Percentiles rank a stretch among this genome's conserved stretches.
Conservation (phyloP, 331 rosid species). For the Phaseolus coccineus region DNA sequence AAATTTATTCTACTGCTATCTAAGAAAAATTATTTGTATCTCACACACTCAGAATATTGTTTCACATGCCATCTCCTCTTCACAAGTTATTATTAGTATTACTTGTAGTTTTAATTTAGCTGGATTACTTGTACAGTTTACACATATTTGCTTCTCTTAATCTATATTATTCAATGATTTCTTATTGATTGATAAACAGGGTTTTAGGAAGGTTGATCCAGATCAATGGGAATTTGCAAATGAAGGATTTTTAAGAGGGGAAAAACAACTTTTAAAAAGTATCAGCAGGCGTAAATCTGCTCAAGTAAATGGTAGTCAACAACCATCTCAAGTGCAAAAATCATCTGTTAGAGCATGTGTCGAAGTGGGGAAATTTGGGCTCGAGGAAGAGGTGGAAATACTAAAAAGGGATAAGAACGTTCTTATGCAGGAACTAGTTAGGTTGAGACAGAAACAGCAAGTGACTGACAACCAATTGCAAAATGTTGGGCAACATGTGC, state of each 20-base stretch:
- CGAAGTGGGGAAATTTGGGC: slow-evolving; percentile 49
- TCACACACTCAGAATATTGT: background rate
- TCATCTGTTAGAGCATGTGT: slow-evolving; percentile 30
- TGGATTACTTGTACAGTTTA: background rate
- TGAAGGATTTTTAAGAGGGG: slow-evolving; percentile 55
- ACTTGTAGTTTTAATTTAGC: background rate
- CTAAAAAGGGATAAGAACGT: slow-evolving; percentile 37
- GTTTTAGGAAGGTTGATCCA: slow-evolving; percentile 60
- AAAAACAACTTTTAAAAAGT: slow-evolving; percentile 50
- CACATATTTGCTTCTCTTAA: background rate
- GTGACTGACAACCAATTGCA: slow-evolving; percentile 46
- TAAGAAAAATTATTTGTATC: slow-evolving; percentile 28
- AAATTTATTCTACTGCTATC: slow-evolving; percentile 1
- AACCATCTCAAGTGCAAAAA: slow-evolving; percentile 31
- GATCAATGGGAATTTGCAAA: slow-evolving; percentile 60
- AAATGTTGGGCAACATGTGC: slow-evolving; percentile 44
- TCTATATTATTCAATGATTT: background rate
- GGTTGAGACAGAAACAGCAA: slow-evolving; percentile 37
- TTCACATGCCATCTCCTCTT: background rate
- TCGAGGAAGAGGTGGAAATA: slow-evolving; percentile 44
- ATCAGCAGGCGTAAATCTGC: slow-evolving; percentile 79
- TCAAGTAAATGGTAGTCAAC: slow-evolving; percentile 54
- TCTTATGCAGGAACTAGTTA: slow-evolving; percentile 37
- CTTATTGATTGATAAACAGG: slow-evolving; percentile 45
- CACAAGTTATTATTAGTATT: background rate